Conservation (phyloP, 352 stramenopile species). For the Globisporangium cylindrosporum region DNA sequence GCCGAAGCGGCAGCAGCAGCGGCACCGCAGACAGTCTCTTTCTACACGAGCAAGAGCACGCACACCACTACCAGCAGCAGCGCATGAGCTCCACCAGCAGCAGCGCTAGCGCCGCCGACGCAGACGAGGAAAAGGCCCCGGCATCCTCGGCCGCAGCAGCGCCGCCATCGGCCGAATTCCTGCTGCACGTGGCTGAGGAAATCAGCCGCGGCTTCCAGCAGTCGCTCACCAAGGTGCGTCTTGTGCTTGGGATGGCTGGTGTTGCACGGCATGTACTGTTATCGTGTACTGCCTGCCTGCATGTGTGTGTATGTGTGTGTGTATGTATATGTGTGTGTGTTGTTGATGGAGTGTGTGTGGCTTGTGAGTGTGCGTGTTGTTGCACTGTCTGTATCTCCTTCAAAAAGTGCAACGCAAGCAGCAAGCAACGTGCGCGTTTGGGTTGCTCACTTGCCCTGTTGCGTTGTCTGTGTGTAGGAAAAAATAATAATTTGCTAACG, state of each 20-base stretch:
- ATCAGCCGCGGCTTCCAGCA: slow-evolving; percentile 24
- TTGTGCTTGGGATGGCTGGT: background rate
- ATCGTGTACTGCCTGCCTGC: background rate
- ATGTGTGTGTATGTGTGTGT: background rate
- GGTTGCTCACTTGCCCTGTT: background rate
- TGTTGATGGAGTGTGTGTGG: background rate
- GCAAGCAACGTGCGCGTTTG: background rate
- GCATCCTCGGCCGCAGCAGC: background rate
- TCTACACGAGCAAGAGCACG: background rate
- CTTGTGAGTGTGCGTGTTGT: no score
- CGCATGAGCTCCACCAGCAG: background rate
- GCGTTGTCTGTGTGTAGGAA: background rate
- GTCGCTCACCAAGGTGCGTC: slow-evolving; percentile 22
- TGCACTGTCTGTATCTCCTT: slow-evolving; percentile 17
- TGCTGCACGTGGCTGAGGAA: slow-evolving; percentile 24
- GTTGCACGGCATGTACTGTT: slow-evolving; percentile 1
- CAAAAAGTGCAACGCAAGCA: background rate
- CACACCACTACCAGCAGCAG: background rate
- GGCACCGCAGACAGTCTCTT: slow-evolving; percentile 7
- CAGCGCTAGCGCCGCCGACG: background rate
- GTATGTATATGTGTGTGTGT: background rate
- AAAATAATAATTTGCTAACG: background rate
- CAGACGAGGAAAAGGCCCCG: background rate
- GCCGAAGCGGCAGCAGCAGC: background rate
- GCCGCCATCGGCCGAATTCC: slow-evolving; percentile 17